Evolutionary conservation across 1,139 yeast species (phyloP).

Genomic region (Protomyces gravidus): DNA sequence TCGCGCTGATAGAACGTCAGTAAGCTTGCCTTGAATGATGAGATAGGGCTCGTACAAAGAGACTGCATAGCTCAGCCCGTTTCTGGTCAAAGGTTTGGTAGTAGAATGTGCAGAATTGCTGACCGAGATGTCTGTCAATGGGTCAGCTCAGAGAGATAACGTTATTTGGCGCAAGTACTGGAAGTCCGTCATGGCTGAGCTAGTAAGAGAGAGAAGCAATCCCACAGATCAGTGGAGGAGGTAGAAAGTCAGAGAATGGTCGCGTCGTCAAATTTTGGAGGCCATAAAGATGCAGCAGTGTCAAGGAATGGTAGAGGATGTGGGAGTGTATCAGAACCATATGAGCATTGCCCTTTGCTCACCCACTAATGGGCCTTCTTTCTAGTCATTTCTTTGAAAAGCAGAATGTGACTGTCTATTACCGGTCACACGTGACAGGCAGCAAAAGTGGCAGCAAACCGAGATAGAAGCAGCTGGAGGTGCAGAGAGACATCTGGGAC

Average conservation of each 20-base stretch:
- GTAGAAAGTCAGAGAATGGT: not conserved
- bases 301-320: no score
- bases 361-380: no score
- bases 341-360: no score
- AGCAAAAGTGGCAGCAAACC: not conserved
- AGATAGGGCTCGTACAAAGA: constrained; percentile 53
- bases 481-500: not conserved
- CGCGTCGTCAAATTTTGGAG: no score
- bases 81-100: constrained; percentile 92
- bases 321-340: no score
- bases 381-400: not conserved
- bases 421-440: not conserved
- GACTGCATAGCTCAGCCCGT: constrained; percentile 85
- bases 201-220: not conserved
- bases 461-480: not conserved
- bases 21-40: no score
- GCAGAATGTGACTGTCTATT: not conserved
- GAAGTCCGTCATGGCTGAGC: constrained; percentile 22
- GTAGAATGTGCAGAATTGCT: constrained; percentile 70
- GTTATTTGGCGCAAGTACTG: no score
- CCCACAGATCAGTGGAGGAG: not conserved
- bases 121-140: constrained; percentile 15
- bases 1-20: constrained; percentile 54
- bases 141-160: no score
- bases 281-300: no score